Evolutionary conservation across 23 red algal species (phyloP).

Genomic region (Agarophyton chilense): DNA sequence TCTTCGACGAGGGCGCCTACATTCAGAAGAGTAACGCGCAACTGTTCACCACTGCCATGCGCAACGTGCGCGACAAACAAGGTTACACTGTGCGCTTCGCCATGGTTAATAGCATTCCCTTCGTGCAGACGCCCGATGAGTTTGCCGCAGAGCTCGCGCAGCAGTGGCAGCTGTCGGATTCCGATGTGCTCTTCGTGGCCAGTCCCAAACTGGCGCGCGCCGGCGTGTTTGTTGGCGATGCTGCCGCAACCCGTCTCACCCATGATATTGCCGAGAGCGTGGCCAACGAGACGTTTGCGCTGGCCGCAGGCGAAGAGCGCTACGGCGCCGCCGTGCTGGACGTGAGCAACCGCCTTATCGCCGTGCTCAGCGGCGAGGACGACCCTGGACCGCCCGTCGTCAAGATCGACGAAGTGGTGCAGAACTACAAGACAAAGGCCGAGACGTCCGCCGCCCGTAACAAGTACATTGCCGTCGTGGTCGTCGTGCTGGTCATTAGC

Average conservation of each 20-base stretch:
- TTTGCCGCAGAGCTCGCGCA: constrained; percentile 46
- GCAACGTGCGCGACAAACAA: neutral
- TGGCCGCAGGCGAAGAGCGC: constrained; percentile 50
- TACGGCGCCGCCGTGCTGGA: constrained; percentile 64
- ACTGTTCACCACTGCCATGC: constrained; percentile 14
- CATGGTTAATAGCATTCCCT: constrained; percentile 15
- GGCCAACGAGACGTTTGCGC: constrained; percentile 65
- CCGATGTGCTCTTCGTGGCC: constrained; percentile 63
- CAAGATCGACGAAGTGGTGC: constrained; percentile 3
- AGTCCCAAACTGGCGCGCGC: constrained; percentile 60
- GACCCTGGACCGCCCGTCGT: constrained; percentile 72
- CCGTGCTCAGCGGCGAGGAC: constrained; percentile 51
- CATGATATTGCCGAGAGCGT: constrained; percentile 52
- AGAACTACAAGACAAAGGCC: constrained; percentile 71
- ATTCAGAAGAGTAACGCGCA: neutral
- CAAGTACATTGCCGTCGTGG: constrained; percentile 75
- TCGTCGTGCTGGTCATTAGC: constrained; percentile 61
- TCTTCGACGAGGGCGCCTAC: constrained; percentile 11
- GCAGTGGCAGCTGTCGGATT: neutral
- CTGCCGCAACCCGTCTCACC: neutral
- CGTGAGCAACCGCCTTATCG: constrained; percentile 62
- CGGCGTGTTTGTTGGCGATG: constrained; percentile 54
- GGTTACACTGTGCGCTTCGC: constrained; percentile 46
- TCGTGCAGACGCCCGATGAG: constrained; percentile 48
- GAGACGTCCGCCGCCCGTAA: constrained; percentile 56